Evolutionary conservation across 441 rosid genomes (phyloP).

Genomic region (Hura crepitans): DNA sequence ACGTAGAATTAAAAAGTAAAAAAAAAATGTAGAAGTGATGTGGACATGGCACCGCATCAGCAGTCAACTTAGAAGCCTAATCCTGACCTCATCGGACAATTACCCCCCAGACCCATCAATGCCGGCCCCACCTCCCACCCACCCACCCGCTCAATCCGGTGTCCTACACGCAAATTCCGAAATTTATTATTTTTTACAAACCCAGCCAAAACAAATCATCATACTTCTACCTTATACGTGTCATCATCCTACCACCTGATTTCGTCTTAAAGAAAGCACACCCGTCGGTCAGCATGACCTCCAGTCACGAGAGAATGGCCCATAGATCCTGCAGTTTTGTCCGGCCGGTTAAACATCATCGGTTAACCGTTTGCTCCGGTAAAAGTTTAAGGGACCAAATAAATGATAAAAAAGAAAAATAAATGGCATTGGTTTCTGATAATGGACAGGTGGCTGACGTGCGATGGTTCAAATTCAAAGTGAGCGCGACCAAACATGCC

Average conservation of each 20-base stretch:
- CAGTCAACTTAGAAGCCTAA: constrained; percentile 14
- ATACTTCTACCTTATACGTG: constrained; percentile 10
- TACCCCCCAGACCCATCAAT: constrained; percentile 17
- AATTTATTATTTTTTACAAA: neutral
- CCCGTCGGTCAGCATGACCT: constrained; percentile 37
- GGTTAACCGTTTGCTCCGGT: constrained; percentile 23
- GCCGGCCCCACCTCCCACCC: constrained; percentile 23
- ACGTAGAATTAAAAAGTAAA: neutral
- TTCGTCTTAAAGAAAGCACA: constrained; percentile 16
- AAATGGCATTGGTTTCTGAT: neutral
- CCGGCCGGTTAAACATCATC: constrained; percentile 19
- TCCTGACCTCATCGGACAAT: constrained; percentile 26
- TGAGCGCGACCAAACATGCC: neutral
- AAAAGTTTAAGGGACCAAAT: neutral
- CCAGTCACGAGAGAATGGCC: constrained; percentile 31
- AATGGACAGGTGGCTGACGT: constrained; percentile 5
- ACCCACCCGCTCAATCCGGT: constrained; percentile 4
- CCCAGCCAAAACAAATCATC: neutral
- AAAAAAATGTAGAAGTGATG: neutral
- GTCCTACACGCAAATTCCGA: neutral
- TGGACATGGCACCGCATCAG: constrained; percentile 29
- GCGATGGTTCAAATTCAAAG: no score
- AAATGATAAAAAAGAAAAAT: neutral
- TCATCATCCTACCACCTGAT: neutral
- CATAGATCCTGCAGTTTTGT: constrained; percentile 32